A percentile compares a stretch with the other conserved stretches of the same genome.
phyloP scores from a whole-genome alignment of 2,329 filamentous ascomycete genomes.

The Geosmithia morbida region DNA sequence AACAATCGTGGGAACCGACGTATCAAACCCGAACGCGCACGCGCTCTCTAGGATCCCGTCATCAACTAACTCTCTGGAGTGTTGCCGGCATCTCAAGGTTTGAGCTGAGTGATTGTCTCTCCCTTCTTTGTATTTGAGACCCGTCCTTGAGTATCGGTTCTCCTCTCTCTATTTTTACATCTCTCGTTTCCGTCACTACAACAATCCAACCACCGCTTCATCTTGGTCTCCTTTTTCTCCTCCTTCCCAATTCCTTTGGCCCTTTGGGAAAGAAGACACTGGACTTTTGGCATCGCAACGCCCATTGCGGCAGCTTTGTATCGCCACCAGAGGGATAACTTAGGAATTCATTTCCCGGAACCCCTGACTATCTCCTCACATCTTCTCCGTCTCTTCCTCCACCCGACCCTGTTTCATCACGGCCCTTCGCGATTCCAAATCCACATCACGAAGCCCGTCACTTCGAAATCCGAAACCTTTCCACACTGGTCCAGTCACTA shows the following conservation, averaged over 20 bases:
- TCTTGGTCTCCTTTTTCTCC: slow-evolving; percentile 14
- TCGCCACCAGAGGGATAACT: slow-evolving; percentile 12
- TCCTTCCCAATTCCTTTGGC: slow-evolving; percentile 7
- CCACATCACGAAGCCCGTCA: slow-evolving; percentile 3
- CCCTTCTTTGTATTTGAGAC: slow-evolving; percentile 21
- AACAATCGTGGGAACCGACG: neutral
- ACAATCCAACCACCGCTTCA: slow-evolving; percentile 13
- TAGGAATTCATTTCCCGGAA: neutral
- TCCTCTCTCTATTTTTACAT: slow-evolving; percentile 18
- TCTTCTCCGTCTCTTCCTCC: neutral
- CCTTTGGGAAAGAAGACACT: slow-evolving; percentile 6
- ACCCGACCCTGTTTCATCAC: slow-evolving; percentile 2
- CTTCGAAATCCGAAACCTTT: slow-evolving; percentile 1
- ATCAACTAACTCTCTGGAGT: neutral
- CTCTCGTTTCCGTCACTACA: slow-evolving; percentile 4
- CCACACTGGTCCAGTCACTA: slow-evolving; percentile 31
- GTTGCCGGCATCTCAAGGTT: slow-evolving; percentile 13
- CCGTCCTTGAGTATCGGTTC: slow-evolving; percentile 18
- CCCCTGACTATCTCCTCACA: slow-evolving; percentile 7
- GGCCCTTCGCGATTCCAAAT: slow-evolving; percentile 2
- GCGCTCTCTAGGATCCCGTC: neutral
- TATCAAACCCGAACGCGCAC: neutral
- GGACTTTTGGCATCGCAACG: slow-evolving; percentile 5
- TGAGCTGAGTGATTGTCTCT: slow-evolving; percentile 22
- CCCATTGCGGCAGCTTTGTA: slow-evolving; percentile 9